phyloP scores from a whole-genome alignment of 768 basidiomycete species.

The Termitomyces sp. region DNA sequence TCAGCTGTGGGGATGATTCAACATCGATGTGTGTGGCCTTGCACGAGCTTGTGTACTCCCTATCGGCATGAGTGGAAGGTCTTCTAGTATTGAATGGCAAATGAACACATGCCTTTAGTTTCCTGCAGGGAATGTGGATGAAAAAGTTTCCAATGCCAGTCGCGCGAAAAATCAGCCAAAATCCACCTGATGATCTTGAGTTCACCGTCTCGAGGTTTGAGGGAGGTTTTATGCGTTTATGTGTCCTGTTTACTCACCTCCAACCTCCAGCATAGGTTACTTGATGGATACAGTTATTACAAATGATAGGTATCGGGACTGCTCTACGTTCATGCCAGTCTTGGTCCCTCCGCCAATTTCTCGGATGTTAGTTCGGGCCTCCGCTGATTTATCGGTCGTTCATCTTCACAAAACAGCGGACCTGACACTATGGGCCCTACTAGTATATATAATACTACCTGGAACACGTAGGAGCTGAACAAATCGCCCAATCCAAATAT shows the following conservation, averaged over 20 bases:
- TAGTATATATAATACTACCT: conserved; percentile 11
- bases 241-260: not conserved
- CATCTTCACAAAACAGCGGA: not conserved
- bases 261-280: not conserved
- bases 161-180: too few species aligned
- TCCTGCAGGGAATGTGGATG: not conserved
- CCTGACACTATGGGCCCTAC: not conserved
- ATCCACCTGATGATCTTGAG: not conserved
- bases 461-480: not conserved
- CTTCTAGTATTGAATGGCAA: not conserved
- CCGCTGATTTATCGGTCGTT: conserved; percentile 19
- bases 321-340: not conserved
- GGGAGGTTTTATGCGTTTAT: not conserved
- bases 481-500: conserved; percentile 17
- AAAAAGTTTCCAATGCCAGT: not conserved
- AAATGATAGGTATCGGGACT: not conserved
- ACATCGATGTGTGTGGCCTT: not conserved
- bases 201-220: not conserved
- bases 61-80: not conserved
- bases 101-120: not conserved
- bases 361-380: conserved; percentile 16
- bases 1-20: too few species aligned
- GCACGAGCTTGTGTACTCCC: not conserved
- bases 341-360: conserved; percentile 13
- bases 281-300: not conserved